Base-by-base conservation (phyloP, 2,329 filamentous ascomycete species). In the Ceratocystis huliohia region DNA sequence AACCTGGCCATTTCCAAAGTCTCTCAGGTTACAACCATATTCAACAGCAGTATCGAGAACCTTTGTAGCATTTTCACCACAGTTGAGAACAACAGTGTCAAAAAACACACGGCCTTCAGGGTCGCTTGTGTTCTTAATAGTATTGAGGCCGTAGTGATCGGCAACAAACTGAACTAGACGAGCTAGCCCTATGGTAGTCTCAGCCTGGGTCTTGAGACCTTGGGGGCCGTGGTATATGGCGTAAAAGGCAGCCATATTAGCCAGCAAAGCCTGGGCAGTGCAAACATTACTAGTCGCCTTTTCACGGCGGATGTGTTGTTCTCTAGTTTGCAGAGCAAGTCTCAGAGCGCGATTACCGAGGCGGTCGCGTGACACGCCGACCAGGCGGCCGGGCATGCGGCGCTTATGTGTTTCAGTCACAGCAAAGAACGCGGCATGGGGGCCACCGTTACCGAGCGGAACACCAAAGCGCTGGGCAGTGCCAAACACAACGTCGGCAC, bases 231-330 rank as follows among this genome's bases (percentile, higher is more conserved):
- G 93, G 75, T 96, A 97, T 65, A 96, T 82, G 64, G 91, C 92
- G 74, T 96, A 97, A 78, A 96, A 88, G 65, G 92, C 91, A 71
- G 86, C 93, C 90, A 96, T 96, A 76, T 97, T 97, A 46, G 93
- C 93, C 64, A 96, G 80, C 30, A 97, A 79, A 7, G 93, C 93
- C 77, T 97, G 93, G 1, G 93, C 92, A 1, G 93, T 97, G 79
- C 93, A 97, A 68, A 96, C 92, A 74, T 97, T 97, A 79, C 91
- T 96, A 1, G 93, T 97, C 1, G 93, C 93, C 82, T 96, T 96
- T 75, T 97, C 93, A 73, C 93, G 84, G 70, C 93, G 84, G 74
- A 97, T 96, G 75, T 97, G 93, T 78, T 97, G 93, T 78, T 97
- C 93, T 71, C 93, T 83, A 8, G 93, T 96, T 77, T 97, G 93